phyloP scores from a whole-genome alignment of 1,139 yeast genomes.

The Lodderomyces metapsilosis region DNA sequence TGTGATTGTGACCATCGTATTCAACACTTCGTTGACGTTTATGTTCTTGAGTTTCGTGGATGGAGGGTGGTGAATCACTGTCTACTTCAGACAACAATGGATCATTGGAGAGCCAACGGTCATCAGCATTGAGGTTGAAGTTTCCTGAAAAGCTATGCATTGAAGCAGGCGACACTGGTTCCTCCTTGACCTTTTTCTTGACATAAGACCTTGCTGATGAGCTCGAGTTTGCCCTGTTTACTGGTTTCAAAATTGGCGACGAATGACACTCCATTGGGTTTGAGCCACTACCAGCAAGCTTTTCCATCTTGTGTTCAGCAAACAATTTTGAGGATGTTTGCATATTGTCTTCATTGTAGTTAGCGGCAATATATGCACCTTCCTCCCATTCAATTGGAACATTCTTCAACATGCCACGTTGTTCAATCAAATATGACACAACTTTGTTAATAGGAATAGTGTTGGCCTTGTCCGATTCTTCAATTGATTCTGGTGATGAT shows the following conservation, averaged over 20 bases:
- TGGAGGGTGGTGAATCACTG: conserved; percentile 11
- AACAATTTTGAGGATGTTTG: conserved; percentile 27
- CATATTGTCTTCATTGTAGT: conserved; percentile 22
- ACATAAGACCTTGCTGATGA: conserved; percentile 1
- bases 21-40: background rate
- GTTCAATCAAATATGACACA: conserved; percentile 40
- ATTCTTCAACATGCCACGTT: conserved; percentile 35
- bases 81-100: conserved; percentile 12
- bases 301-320: conserved; percentile 29
- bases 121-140: background rate
- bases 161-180: conserved; percentile 3
- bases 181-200: conserved; percentile 7
- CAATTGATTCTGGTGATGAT: background rate
- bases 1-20: background rate
- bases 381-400: conserved; percentile 47
- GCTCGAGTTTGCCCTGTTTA: conserved; percentile 2
- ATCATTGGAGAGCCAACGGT: conserved; percentile 2
- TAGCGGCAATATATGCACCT: conserved; percentile 44
- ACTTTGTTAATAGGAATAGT: conserved; percentile 50
- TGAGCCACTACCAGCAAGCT: conserved; percentile 5
- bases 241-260: conserved; percentile 2
- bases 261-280: conserved; percentile 6
- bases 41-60: background rate
- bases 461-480: background rate
- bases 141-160: background rate